Evolutionary conservation across 768 basidiomycete species (phyloP).

Genomic region (Jaapia argillacea): DNA sequence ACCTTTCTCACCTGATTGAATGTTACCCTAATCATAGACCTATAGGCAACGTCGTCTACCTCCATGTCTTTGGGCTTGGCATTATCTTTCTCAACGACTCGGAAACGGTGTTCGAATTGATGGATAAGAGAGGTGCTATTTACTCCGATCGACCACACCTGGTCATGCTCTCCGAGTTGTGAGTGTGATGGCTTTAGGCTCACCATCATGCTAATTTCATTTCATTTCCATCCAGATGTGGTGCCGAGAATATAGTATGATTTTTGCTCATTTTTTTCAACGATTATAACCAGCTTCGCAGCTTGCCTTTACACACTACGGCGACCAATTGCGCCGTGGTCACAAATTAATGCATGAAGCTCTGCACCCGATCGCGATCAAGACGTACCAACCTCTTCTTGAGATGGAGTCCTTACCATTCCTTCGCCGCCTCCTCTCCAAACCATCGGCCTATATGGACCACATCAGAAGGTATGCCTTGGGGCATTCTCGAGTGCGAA

Average conservation of each 20-base stretch:
- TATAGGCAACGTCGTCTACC: neutral
- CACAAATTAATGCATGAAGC: slow-evolving; percentile 22
- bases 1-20: neutral
- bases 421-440: slow-evolving; percentile 10
- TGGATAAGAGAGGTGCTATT: slow-evolving; percentile 13
- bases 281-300: neutral
- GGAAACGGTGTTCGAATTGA: slow-evolving; percentile 1
- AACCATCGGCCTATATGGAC: slow-evolving; percentile 10
- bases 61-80: slow-evolving; percentile 3
- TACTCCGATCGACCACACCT: slow-evolving; percentile 23
- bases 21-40: neutral
- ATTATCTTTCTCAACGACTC: neutral
- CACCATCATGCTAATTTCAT: neutral
- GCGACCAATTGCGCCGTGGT: slow-evolving; percentile 18
- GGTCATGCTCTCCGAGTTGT: slow-evolving; percentile 23
- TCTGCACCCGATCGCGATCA: slow-evolving; percentile 21
- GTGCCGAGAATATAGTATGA: neutral
- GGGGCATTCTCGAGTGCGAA: neutral
- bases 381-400: slow-evolving; percentile 7
- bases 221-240: slow-evolving; percentile 8
- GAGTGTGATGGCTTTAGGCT: slow-evolving; percentile 4
- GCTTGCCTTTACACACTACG: slow-evolving; percentile 1
- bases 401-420: slow-evolving; percentile 11
- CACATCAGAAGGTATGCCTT: slow-evolving; percentile 13
- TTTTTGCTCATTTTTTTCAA: neutral